These are phyloP conservation scores for Brachypodium distachyon DNA, from an alignment of 202 grass and related monocot genomes.

Conservation along the genomic window DNA sequence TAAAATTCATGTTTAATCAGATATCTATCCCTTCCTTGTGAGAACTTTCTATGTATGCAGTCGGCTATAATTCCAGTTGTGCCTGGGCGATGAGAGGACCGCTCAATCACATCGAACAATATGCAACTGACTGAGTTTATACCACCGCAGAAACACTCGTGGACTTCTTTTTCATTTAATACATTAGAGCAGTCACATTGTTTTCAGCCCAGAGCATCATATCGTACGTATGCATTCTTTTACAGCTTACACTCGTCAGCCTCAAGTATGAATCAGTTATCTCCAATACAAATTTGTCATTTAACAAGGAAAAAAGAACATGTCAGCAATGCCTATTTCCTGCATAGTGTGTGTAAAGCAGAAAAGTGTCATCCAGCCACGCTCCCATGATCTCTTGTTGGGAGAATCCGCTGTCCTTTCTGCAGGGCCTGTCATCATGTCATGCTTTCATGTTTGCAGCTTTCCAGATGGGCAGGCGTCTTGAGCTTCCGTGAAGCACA, in stretches of 20 bases:
- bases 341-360: constrained; percentile 12
- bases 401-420: constrained; percentile 19
- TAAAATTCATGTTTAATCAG: too few species aligned
- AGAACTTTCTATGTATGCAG: too few species aligned
- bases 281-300: not conserved
- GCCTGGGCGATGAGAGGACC: not conserved
- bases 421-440: constrained; percentile 19
- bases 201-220: not conserved
- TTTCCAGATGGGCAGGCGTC: constrained; percentile 15
- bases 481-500: constrained; percentile 25
- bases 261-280: not conserved
- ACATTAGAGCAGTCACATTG: not conserved
- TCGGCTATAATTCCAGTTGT: not conserved
- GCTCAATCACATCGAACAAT: too few species aligned
- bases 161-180: not conserved
- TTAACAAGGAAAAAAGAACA: not conserved
- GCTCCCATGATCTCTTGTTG: constrained; percentile 13
- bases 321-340: constrained; percentile 25
- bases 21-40: too few species aligned
- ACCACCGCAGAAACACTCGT: not conserved
- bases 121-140: too few species aligned
- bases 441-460: constrained; percentile 7
- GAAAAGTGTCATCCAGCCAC: not conserved
- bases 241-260: constrained; percentile 6
- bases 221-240: constrained; percentile 4